Percentiles rank a stretch among this genome's conserved stretches.
phyloP scores from a whole-genome alignment of 495 filamentous ascomycete genomes.

The Recurvomyces mirabilis region DNA sequence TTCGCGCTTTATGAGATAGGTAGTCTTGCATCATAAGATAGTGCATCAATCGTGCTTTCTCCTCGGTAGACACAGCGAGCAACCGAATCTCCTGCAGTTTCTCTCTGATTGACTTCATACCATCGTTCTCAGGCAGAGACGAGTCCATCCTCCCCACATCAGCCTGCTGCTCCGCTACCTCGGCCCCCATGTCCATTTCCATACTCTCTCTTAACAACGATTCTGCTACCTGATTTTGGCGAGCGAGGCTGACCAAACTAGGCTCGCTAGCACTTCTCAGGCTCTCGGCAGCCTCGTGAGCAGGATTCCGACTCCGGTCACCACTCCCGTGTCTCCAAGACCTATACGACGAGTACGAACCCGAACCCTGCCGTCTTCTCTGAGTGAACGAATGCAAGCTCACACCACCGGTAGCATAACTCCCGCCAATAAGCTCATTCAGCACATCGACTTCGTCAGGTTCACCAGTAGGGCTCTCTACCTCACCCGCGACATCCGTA shows the following conservation, averaged over 20 bases:
- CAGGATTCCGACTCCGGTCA: slow-evolving; percentile 13
- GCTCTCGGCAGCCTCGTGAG: slow-evolving; percentile 4
- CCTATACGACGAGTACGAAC: background rate
- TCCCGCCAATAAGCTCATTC: slow-evolving; percentile 4
- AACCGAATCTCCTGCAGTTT: slow-evolving; percentile 69
- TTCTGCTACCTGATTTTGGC: background rate
- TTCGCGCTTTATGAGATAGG: slow-evolving; percentile 20
- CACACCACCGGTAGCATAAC: background rate
- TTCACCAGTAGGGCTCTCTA: slow-evolving; percentile 6
- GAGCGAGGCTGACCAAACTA: background rate
- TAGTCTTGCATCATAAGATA: slow-evolving; percentile 72
- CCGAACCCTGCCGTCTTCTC: background rate
- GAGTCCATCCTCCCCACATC: slow-evolving; percentile 18
- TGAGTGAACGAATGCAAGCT: background rate
- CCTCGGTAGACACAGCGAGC: slow-evolving; percentile 48
- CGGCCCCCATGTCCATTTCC: background rate
- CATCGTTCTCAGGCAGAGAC: slow-evolving; percentile 79
- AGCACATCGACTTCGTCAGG: slow-evolving; percentile 7
- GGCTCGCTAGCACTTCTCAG: too few species aligned
- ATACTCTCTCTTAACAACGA: too few species aligned
- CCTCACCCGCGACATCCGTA: background rate
- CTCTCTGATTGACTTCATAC: slow-evolving; percentile 63
- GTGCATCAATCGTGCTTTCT: slow-evolving; percentile 81
- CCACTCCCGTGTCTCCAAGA: slow-evolving; percentile 1
- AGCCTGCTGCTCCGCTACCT: slow-evolving; percentile 9